A percentile compares a stretch with the other conserved stretches of the same genome.
phyloP scores from a whole-genome alignment of 495 filamentous ascomycete species.

The Aspergillus affinis region DNA sequence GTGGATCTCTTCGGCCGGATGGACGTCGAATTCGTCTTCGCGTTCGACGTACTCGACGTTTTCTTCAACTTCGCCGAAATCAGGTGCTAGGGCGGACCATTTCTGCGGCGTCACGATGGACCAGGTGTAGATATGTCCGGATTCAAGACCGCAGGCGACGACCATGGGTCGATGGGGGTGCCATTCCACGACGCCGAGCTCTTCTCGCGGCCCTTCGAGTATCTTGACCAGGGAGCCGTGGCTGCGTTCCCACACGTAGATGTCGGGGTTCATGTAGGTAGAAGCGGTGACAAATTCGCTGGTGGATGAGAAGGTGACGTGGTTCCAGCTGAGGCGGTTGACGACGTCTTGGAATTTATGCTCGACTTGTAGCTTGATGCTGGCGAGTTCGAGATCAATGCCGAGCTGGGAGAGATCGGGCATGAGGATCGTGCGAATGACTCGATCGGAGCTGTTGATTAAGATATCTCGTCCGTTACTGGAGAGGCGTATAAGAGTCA shows the following conservation, averaged over 20 bases:
- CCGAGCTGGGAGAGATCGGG: conserved; percentile 58
- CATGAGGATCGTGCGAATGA: conserved; percentile 84
- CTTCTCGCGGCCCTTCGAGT: conserved; percentile 91
- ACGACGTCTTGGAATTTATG: conserved; percentile 99
- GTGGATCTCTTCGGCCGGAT: conserved; percentile 91
- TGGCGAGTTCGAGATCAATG: conserved; percentile 42
- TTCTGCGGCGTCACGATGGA: conserved; percentile 87
- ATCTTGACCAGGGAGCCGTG: conserved; percentile 95
- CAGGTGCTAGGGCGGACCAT: conserved; percentile 94
- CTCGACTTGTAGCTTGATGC: conserved; percentile 83
- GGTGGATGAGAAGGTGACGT: conserved; percentile 87
- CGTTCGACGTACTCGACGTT: conserved; percentile 94
- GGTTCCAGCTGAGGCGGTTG: conserved; percentile 91
- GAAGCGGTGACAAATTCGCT: conserved; percentile 87
- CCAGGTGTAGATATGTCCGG: conserved; percentile 89
- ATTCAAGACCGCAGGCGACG: conserved; percentile 85
- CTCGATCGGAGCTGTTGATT: conserved; percentile 85
- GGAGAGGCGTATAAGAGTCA: conserved; percentile 83
- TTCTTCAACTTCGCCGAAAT: conserved; percentile 97
- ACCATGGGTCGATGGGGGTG: conserved; percentile 87
- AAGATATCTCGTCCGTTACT: conserved; percentile 82
- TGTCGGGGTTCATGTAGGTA: conserved; percentile 94
- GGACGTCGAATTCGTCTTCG: conserved; percentile 98
- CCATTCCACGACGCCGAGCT: conserved; percentile 95
- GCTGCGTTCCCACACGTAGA: conserved; percentile 96